Conservation (phyloP, 164 flowering plant species). For the Euptelea pleiosperma region DNA sequence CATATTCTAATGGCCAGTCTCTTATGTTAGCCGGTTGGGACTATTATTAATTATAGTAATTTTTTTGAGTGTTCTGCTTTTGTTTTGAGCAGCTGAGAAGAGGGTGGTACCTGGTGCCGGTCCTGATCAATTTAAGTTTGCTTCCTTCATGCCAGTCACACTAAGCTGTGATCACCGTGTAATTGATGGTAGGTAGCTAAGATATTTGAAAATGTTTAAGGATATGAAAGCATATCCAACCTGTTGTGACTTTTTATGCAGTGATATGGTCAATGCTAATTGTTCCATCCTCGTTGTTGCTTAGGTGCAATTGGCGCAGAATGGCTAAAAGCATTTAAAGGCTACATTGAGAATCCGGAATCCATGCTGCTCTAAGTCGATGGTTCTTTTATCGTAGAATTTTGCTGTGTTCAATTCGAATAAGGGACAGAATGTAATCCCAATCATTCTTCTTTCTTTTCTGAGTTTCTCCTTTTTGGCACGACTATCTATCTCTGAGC, state of each 20-base stretch:
- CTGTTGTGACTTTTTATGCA: no score
- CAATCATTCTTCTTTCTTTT: not conserved
- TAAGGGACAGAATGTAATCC: conserved; percentile 13
- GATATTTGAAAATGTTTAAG: no score
- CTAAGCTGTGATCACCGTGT: conserved; percentile 98
- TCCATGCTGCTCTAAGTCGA: conserved; percentile 66
- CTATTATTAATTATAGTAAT: no score
- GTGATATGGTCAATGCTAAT: not conserved
- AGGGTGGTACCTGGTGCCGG: conserved; percentile 75
- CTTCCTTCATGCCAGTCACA: conserved; percentile 91
- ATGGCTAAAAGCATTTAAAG: conserved; percentile 88
- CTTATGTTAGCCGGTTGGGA: not conserved
- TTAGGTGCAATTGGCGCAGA: conserved; percentile 94
- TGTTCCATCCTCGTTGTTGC: no score
- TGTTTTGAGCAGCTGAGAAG: conserved; percentile 33
- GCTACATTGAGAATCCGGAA: conserved; percentile 86
- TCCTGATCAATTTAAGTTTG: conserved; percentile 54
- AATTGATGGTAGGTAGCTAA: conserved; percentile 77
- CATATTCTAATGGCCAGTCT: not conserved
- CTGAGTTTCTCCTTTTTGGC: not conserved
- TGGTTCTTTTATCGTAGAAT: not conserved
- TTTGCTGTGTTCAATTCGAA: conserved; percentile 10
- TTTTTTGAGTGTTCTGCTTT: not conserved
- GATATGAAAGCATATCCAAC: no score
- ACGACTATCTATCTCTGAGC: not conserved